phyloP scores from a whole-genome alignment of 257 asterid genomes.

The Capsicum pubescens region DNA sequence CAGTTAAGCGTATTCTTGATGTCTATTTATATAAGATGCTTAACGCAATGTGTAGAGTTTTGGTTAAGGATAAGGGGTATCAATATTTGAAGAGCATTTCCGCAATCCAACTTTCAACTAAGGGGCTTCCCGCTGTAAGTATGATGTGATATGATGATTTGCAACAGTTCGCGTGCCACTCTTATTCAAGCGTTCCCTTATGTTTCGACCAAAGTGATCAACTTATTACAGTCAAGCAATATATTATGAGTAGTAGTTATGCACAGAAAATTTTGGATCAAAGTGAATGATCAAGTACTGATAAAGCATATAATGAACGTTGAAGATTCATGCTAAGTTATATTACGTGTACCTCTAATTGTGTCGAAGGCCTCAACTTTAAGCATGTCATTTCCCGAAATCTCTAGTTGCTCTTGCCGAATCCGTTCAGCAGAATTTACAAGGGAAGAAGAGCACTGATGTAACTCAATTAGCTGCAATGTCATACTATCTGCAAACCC shows the following conservation, averaged over 20 bases:
- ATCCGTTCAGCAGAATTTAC: constrained; percentile 4
- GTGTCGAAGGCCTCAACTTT: not conserved
- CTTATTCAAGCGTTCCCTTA: too few species aligned
- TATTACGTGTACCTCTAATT: not conserved
- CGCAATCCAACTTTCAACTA: too few species aligned
- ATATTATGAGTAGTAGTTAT: not conserved
- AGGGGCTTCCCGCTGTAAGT: too few species aligned
- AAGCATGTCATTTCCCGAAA: not conserved
- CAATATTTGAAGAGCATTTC: too few species aligned
- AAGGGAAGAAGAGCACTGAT: not conserved
- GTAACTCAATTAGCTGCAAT: constrained; percentile 25
- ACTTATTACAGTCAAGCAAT: too few species aligned
- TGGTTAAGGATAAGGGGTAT: too few species aligned
- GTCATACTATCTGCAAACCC: constrained; percentile 14
- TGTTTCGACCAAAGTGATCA: not conserved
- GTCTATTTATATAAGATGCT: too few species aligned
- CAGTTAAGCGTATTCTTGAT: too few species aligned
- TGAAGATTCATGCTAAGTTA: not conserved
- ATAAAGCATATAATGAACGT: not conserved
- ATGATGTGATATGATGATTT: too few species aligned
- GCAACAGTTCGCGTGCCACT: too few species aligned
- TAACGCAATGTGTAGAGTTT: too few species aligned
- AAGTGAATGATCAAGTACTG: not conserved
- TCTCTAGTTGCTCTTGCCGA: not conserved
- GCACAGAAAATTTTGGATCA: not conserved